These are phyloP conservation scores for Rhododendron ferrugineum DNA, from an alignment of 148 eudicot genomes.

Conservation along the genomic window DNA sequence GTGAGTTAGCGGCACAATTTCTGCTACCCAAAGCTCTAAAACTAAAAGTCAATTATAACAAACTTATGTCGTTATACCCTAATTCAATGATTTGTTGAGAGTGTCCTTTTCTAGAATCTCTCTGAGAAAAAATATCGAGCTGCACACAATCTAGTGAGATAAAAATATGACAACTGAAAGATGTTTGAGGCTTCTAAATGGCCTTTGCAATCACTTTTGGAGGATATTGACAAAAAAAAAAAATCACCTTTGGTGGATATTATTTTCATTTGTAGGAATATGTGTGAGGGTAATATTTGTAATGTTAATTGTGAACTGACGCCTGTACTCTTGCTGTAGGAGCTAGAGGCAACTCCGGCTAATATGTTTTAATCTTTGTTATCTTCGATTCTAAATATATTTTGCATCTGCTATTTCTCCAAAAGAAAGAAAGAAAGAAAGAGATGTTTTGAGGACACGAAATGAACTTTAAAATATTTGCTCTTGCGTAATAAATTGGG, in stretches of 20 bases:
- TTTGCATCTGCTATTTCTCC: neutral
- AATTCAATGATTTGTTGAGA: neutral
- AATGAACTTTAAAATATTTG: neutral
- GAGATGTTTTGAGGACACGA: neutral
- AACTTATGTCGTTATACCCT: neutral
- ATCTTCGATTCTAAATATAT: neutral
- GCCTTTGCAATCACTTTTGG: too few species aligned
- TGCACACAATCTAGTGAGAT: too few species aligned
- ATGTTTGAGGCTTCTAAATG: neutral
- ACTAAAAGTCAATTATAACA: too few species aligned
- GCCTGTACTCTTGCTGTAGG: neutral
- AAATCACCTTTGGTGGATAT: too few species aligned
- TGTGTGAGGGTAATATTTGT: neutral
- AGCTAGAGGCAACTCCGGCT: neutral
- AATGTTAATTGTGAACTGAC: neutral
- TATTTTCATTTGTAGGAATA: too few species aligned
- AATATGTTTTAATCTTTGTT: neutral
- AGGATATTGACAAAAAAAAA: too few species aligned
- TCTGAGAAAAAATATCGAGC: neutral
- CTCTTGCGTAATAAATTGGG: neutral
- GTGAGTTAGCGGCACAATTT: neutral
- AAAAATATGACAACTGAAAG: neutral
- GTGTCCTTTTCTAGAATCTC: neutral
- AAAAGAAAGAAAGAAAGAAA: too few species aligned
- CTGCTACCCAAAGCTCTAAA: too few species aligned